These are phyloP conservation scores for Clarireedia paspali DNA, from an alignment of 2,329 filamentous ascomycete species.

Conservation along the genomic window DNA sequence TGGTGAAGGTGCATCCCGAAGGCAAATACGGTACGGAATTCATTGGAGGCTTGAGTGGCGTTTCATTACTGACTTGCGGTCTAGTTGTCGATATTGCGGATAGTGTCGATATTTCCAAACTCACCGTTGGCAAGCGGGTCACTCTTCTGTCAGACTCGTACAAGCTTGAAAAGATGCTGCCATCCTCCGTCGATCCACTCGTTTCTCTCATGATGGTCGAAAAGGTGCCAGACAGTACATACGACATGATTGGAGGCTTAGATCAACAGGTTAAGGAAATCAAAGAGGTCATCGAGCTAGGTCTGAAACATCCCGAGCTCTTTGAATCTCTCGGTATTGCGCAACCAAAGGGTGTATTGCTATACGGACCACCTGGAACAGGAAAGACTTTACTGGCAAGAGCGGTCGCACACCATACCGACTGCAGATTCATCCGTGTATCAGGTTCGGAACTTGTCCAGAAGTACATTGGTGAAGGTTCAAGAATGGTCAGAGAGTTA, in stretches of 20 bases:
- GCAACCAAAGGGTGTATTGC: constrained; percentile 92
- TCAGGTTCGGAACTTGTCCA: constrained; percentile 94
- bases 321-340: constrained; percentile 99
- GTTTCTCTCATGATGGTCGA: constrained; percentile 99
- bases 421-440: constrained; percentile 98
- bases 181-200: constrained; percentile 94
- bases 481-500: constrained; percentile 94
- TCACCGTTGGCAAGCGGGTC: constrained; percentile 95
- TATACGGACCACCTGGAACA: constrained; percentile 94
- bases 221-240: constrained; percentile 98
- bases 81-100: constrained; percentile 93
- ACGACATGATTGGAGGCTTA: constrained; percentile 99
- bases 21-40: constrained; percentile 86
- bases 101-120: constrained; percentile 87
- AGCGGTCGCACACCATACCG: constrained; percentile 95
- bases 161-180: constrained; percentile 97
- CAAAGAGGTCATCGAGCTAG: constrained; percentile 98
- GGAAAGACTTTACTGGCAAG: constrained; percentile 93
- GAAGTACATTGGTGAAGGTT: constrained; percentile 98
- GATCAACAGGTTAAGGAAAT: constrained; percentile 99
- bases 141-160: constrained; percentile 95
- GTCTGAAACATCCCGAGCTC: constrained; percentile 94
- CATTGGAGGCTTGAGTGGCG: not conserved
- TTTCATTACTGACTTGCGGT: not conserved
- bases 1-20: constrained; percentile 98